Base-by-base conservation (phyloP, 495 filamentous ascomycete species). In the Articulospora tetracladia region DNA sequence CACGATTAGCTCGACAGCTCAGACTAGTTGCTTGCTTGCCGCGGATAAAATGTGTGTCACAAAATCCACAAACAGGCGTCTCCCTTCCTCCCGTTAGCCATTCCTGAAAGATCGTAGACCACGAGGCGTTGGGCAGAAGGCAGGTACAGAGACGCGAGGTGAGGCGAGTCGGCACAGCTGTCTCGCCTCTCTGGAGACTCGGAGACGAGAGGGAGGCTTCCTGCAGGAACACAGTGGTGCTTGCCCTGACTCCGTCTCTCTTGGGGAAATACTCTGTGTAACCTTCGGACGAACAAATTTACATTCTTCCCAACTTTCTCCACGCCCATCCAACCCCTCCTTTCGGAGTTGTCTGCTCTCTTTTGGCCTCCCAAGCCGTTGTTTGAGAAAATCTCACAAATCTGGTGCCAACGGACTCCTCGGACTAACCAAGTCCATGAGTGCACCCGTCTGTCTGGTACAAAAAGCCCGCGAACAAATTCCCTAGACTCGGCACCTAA, bases 171-270 rank as follows among this genome's bases (percentile, higher is more conserved):
- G n/a, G n/a, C n/a, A 20, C 26, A 58, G 54, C 23, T 47, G 39
- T 36, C 8, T 7, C 22, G 39, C 23, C 23, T 46, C 30, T 25
- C n/a, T n/a, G n/a, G n/a, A n/a, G n/a, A n/a, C n/a, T n/a, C n/a
- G n/a, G n/a, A n/a, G n/a, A n/a, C 6, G 36, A 24, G 24, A 19
- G 22, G 15, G 54, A 62, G 63, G 53, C 51, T 66, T 36, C 39
- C 55, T 66, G 63, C 63, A 66, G 63, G 63, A 59, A 66, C 63
- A 59, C 8, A 44, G 11, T n/a, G n/a, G n/a, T n/a, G n/a, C n/a
- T 44, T n/a, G 39, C 39, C 17, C 17, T 44, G 11, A 44, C 3
- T 44, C 39, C 39, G n/a, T 44, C 39, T 7, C 15, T 6, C 15
- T 34, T 34, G 7, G 30, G 30, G 30, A 15, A 34, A 34, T 34